These are phyloP conservation scores for Stagonosporopsis rhizophila DNA, from an alignment of 2,329 filamentous ascomycete genomes.

Conservation along the genomic window DNA sequence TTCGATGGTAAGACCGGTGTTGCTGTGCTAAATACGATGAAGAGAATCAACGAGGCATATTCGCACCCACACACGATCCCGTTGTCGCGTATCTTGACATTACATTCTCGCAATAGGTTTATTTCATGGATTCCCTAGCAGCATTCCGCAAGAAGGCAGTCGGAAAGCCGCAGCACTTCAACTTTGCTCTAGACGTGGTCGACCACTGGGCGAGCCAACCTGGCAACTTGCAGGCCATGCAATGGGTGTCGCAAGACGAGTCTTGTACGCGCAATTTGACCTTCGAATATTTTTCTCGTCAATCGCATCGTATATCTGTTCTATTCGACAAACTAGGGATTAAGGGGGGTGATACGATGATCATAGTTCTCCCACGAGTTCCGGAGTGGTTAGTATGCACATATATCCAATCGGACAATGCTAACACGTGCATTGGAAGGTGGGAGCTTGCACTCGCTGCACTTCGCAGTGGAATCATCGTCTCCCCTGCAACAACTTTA, in stretches of 20 bases:
- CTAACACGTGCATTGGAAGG: not conserved
- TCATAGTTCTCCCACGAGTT: slow-evolving; percentile 13
- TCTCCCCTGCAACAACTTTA: slow-evolving; percentile 8
- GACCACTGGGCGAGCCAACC: slow-evolving; percentile 11
- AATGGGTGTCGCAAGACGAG: slow-evolving; percentile 18
- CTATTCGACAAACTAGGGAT: slow-evolving; percentile 3
- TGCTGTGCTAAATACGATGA: not conserved
- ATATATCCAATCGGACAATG: not conserved
- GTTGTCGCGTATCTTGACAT: not conserved
- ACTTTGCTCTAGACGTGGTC: slow-evolving; percentile 12
- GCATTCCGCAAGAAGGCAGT: not conserved
- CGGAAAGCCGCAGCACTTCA: slow-evolving; percentile 3
- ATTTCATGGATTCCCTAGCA: not conserved
- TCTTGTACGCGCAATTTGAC: not conserved
- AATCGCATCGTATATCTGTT: slow-evolving; percentile 12
- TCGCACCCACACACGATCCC: not conserved
- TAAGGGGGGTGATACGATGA: slow-evolving; percentile 5
- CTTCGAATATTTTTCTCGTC: slow-evolving; percentile 11
- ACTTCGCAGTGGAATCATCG: slow-evolving; percentile 10
- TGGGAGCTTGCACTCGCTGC: slow-evolving; percentile 14
- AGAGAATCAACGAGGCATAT: not conserved
- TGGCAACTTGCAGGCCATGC: slow-evolving; percentile 9
- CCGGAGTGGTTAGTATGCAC: slow-evolving; percentile 8
- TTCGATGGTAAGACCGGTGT: not conserved
- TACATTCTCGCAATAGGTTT: not conserved